These are phyloP conservation scores for Calocybe gangraenosa DNA, from an alignment of 768 basidiomycete species.

Conservation along the genomic window DNA sequence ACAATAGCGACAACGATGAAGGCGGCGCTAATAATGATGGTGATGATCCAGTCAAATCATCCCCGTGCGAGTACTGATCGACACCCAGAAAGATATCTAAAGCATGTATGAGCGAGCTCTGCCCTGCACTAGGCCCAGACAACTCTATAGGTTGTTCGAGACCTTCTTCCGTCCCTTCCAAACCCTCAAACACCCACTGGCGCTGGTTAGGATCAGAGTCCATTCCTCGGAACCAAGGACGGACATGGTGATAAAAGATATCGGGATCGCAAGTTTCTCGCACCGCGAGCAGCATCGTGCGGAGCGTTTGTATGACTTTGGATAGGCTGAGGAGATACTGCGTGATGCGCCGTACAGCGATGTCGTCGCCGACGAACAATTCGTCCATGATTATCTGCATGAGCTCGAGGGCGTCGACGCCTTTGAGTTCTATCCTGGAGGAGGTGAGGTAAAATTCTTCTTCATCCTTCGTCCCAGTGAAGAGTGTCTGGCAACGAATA, in stretches of 20 bases:
- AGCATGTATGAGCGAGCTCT: conserved; percentile 75
- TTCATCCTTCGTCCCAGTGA: conserved; percentile 81
- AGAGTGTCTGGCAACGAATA: conserved; percentile 63
- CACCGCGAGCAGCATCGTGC: conserved; percentile 62
- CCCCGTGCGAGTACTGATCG: conserved; percentile 41
- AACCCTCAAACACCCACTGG: conserved; percentile 54
- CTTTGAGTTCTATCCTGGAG: conserved; percentile 84
- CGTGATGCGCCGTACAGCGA: conserved; percentile 62
- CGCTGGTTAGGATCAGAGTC: conserved; percentile 46
- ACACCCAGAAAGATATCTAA: conserved; percentile 74
- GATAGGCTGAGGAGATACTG: conserved; percentile 65
- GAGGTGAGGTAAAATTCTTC: conserved; percentile 90
- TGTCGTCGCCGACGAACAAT: conserved; percentile 72
- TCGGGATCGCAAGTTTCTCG: conserved; percentile 72
- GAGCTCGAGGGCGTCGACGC: conserved; percentile 78
- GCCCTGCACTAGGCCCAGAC: conserved; percentile 84
- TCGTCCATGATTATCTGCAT: conserved; percentile 93
- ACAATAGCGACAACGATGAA: too few relatives aligned
- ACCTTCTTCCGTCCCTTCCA: conserved; percentile 37
- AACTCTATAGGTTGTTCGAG: conserved; percentile 47
- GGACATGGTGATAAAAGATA: conserved; percentile 67
- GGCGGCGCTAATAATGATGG: conserved; percentile 20
- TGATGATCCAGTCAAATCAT: conserved; percentile 19
- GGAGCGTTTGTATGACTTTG: conserved; percentile 62
- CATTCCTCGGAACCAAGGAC: conserved; percentile 83